Evolutionary conservation across 192 early-diverging fungal species (phyloP), one percentile per base, ranked within the genome.

Genomic region (Mortierella claussenii): DNA sequence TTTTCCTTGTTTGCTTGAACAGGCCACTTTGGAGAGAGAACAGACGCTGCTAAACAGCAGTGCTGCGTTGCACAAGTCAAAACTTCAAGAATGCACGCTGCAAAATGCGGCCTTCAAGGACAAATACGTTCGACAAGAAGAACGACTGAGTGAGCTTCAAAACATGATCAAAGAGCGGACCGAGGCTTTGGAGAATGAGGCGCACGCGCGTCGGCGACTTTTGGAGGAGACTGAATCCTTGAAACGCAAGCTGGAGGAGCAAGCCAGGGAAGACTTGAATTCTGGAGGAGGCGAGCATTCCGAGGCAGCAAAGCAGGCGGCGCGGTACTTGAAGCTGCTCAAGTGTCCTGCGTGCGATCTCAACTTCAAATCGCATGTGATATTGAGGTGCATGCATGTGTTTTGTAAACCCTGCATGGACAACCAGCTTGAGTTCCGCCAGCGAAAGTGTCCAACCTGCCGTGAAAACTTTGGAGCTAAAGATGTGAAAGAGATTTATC

Each of bases 391-490:
- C 76, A 97, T 97, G 96, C 97, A 98, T 64, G 91, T 91, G 24
- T 98, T 97, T 79, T 98, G 97, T 82, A 93, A 94, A 63, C 82
- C 84, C 36, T 98, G 97, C 65, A 86, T 98, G 51, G 93, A 97
- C 59, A 89, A 89, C 32, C 87, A 90, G 44, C 87, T 90, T 57
- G 90, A 93, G 37, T 93, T 91, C 1, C 84, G 95, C 9, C 94
- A 97, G 71, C 85, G 94, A 67, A 95, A 96, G 79, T 97, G 96
- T 71, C 96, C 96, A 13, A 92, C 89, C 45, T 97, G 96, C 69
- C 88, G 87, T 56, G 86, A 92, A 59, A 83, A 88, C 20, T 97
- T 97, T 85, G 91, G 90, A 2, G 81, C 86, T 30, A 88, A 91
- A 56, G 94, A 96, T 61, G 88, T 96, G 31, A 85, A 89, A 52